Evolutionary conservation across 164 flowering plant genomes (phyloP), one percentile per base, ranked within the genome.

Genomic region (Vitis amurensis): DNA sequence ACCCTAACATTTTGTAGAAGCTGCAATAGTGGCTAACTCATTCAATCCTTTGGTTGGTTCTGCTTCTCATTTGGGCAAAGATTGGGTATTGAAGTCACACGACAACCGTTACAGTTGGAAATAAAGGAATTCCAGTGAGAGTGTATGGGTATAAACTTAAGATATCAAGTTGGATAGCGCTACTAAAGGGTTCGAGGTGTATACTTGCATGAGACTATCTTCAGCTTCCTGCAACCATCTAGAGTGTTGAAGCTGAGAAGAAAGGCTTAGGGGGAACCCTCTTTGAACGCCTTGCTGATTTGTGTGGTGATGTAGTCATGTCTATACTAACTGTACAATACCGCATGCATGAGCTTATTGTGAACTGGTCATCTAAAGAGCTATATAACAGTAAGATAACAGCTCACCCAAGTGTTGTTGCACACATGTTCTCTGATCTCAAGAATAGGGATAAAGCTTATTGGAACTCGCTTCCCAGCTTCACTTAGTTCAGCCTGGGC

Each of bases 291-390:
- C 90, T 96, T 55, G 91, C 95, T 17, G 83, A 79, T 50, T 69
- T 91, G 66, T 88, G 89, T 86, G 98, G 97, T 52, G 90, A 91
- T 77, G 91, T 88, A 69, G 79, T 87, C 67, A 86, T 71, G 76
- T 81, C 94, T 47, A 93, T 96, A 98, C 97, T 96, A 67, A 90
- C 99, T 64, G 94, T 96, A 68, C 98, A 96, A 82, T 96, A 96
- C 75, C 97, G 98, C 58, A 96, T 96, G 99, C 95, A 96, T 73
- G 92, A 93, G 77, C 94, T 81, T 75, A 90, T 96, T 15, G 93
- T 96, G 99, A 75, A 85, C 19, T 96, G 97, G 97, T 96, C 99
- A 68, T 19, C 23, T 19, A 19, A 19, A 19, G 1, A 19, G 23
- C 23, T 19, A 19, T 19, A 19, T 19, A 19, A 93, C 97, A 60